Conservation (phyloP, 371 early-diverging fungal species). For the Mortierella polycephala region DNA sequence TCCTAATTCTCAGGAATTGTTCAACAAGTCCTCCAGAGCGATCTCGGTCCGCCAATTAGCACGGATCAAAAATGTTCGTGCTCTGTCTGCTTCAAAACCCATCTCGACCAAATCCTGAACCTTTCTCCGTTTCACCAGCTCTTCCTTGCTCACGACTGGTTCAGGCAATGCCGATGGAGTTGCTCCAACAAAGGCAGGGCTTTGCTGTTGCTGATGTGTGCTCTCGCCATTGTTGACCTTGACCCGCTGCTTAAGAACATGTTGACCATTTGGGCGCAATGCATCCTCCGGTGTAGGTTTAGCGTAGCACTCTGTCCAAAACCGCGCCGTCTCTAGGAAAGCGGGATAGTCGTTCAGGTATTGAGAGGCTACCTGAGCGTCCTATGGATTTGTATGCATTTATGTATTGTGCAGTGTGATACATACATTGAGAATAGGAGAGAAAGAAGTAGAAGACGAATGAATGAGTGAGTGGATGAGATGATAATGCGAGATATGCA, state of each 20-base stretch:
- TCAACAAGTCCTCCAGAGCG: constrained; percentile 40
- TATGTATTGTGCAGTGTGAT: not conserved
- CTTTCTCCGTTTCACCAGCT: constrained; percentile 36
- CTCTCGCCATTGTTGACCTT: not conserved
- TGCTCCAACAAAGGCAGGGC: constrained; percentile 1
- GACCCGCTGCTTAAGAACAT: not conserved
- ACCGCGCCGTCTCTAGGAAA: constrained; percentile 52
- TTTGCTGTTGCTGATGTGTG: constrained; percentile 15
- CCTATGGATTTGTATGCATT: constrained; percentile 19
- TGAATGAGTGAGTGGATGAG: too few relatives aligned
- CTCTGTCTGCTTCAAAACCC: constrained; percentile 45
- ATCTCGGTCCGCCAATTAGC: constrained; percentile 43
- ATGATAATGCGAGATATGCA: too few relatives aligned
- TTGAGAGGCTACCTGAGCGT: constrained; percentile 57
- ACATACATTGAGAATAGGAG: not conserved
- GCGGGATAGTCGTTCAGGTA: constrained; percentile 42
- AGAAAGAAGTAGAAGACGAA: not conserved
- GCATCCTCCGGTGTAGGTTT: constrained; percentile 31
- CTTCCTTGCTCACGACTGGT: constrained; percentile 32
- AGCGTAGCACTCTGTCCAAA: constrained; percentile 58
- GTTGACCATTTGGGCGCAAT: constrained; percentile 5
- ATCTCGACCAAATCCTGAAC: constrained; percentile 51
- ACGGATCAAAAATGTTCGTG: constrained; percentile 42
- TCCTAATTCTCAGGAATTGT: not conserved
- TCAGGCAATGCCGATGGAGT: not conserved